Evolutionary conservation across 2,329 filamentous ascomycete genomes (phyloP), one percentile per base, ranked within the genome.

Genomic region (Aureobasidium sp.): DNA sequence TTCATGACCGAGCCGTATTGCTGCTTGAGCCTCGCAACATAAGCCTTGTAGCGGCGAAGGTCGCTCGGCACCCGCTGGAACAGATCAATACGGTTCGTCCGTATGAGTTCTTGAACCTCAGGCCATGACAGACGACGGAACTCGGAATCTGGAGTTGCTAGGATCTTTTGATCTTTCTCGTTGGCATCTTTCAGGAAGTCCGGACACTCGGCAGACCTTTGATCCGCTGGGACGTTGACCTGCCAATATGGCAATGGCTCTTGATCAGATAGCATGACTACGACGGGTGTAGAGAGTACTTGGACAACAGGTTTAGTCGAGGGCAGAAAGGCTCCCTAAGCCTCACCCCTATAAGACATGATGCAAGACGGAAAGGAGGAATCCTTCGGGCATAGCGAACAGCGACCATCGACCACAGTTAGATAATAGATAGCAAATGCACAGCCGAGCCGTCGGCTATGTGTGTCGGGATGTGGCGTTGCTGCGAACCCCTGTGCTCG

Each of bases 51-150:
- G 47, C 83, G 81, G n/a, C 90, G 81, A 62, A 97, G 79, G 59
- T 94, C 84, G 3, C 86, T 88, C 0, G 93, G 91, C 1, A 86
- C 75, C 25, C 93, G 85, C 68, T 88, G 86, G 73, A 97, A 95
- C 13, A 78, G 77, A 69, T 90, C 86, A 49, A 97, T 85, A 8
- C 81, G 81, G 75, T 95, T 92, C 49, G 77, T 77, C 16, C 69
- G 70, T 62, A 90, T 81, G 64, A 92, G 80, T 29, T 81, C 72
- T 69, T 78, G 79, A 58, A 93, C 88, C 65, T 87, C 78, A 5
- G 81, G 76, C 93, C 93, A 97, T 1, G 81, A 78, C 69, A 87
- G 79, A 54, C 80, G 73, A 55, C 72, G 73, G 74, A 89, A 94
- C 11, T 84, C 75, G 13, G 78, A 73, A 71, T 97, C 89, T 0